phyloP scores from a whole-genome alignment of 495 filamentous ascomycete genomes.

The Penicillium angulare region DNA sequence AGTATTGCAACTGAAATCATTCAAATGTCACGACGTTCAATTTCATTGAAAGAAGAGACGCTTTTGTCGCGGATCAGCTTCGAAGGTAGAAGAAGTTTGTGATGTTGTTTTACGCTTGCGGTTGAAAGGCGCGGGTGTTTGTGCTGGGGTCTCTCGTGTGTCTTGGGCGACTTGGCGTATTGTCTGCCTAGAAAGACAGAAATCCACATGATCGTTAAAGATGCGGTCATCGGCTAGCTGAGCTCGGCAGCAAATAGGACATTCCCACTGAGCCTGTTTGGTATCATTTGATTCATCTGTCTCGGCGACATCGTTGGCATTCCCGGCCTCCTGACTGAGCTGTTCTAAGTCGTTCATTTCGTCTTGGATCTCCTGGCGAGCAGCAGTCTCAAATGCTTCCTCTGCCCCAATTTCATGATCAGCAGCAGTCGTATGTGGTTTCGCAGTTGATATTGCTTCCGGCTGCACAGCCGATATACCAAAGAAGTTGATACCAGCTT shows the following conservation, averaged over 20 bases:
- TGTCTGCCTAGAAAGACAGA: conserved; percentile 80
- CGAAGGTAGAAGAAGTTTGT: conserved; percentile 4
- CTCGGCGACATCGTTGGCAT: conserved; percentile 1
- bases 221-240: conserved; percentile 70
- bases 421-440: conserved; percentile 3
- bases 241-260: conserved; percentile 77
- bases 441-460: conserved; percentile 16
- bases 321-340: conserved; percentile 57
- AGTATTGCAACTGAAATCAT: too few species aligned
- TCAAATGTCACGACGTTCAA: too few species aligned
- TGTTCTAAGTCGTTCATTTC: conserved; percentile 63
- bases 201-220: conserved; percentile 95
- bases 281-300: not conserved
- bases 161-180: conserved; percentile 77
- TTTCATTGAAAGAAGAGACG: conserved; percentile 39
- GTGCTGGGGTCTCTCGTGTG: conserved; percentile 13
- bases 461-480: conserved; percentile 41
- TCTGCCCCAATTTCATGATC: conserved; percentile 71
- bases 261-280: conserved; percentile 66
- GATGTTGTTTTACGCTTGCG: conserved; percentile 34
- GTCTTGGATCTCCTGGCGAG: conserved; percentile 61
- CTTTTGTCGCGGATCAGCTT: conserved; percentile 36
- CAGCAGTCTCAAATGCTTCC: conserved; percentile 64
- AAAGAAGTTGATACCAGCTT: conserved; percentile 76
- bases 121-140: not conserved